Percentiles rank a stretch among this genome's conserved stretches.
These are phyloP conservation scores for Trametes punicea DNA, from an alignment of 768 basidiomycete genomes.

Conservation along the genomic window DNA sequence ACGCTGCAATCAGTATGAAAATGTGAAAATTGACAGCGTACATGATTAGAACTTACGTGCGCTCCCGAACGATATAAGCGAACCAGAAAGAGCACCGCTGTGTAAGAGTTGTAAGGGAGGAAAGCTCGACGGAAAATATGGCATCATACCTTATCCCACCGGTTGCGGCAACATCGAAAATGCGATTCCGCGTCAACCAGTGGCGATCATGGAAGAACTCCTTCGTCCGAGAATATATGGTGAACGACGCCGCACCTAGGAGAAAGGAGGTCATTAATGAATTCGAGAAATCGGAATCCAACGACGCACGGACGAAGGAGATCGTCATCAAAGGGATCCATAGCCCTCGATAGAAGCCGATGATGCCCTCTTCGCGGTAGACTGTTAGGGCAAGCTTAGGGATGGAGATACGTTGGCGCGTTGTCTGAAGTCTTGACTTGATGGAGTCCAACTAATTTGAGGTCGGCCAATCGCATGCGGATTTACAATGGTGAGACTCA, in stretches of 20 bases:
- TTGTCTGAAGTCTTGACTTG: constrained; percentile 90
- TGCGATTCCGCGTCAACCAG: constrained; percentile 53
- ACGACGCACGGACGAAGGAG: constrained; percentile 85
- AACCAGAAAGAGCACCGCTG: constrained; percentile 83
- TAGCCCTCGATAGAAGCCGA: constrained; percentile 86
- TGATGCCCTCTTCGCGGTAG: constrained; percentile 80
- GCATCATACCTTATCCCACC: constrained; percentile 56
- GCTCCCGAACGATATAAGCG: constrained; percentile 84
- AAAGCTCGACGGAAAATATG: neutral
- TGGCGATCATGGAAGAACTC: constrained; percentile 61
- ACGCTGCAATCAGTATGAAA: constrained; percentile 47
- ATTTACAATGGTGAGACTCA: constrained; percentile 25
- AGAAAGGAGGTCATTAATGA: constrained; percentile 10
- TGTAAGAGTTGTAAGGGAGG: neutral
- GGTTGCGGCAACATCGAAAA: constrained; percentile 69
- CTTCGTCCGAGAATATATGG: constrained; percentile 84
- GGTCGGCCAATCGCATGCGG: neutral
- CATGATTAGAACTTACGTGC: constrained; percentile 64
- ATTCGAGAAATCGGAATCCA: constrained; percentile 3
- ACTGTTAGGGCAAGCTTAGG: constrained; percentile 67
- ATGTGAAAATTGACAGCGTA: neutral
- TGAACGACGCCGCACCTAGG: constrained; percentile 85
- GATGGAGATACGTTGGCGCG: constrained; percentile 70
- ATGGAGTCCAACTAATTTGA: constrained; percentile 84
- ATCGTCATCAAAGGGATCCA: constrained; percentile 95